Evolutionary conservation across 2,329 filamentous ascomycete genomes (phyloP), one percentile per base, ranked within the genome.

Genomic region (Fusarium compactum): DNA sequence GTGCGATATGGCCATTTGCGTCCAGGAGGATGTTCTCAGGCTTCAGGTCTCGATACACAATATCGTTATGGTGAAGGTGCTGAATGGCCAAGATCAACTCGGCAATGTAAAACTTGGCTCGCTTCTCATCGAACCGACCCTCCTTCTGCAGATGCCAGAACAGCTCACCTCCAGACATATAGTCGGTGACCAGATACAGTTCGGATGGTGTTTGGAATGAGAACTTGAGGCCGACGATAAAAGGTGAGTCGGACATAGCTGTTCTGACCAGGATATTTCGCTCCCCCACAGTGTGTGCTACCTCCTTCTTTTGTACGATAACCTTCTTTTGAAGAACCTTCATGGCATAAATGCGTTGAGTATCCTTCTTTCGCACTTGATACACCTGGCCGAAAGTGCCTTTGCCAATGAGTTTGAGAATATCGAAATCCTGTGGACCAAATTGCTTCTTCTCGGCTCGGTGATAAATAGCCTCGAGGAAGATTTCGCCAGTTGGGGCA

Each of bases 111-210:
- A 99, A 99, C 82, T 98, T 98, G 72, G 96, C 96, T 25, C 96
- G 90, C 75, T 91, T 92, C 83, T 98, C 96, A 72, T 96, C 92
- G 80, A 99, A 99, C 30, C 95, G 92, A 53, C 95, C 95, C 79
- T 98, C 96, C 78, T 97, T 97, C 79, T 99, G 96, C 62, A 99
- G 83, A 84, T 99, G 96, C 95, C 96, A 99, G 82, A 99, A 99
- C 3, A 99, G 86, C 81, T 99, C 96, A 62, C 96, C 96, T 41
- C 96, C 96, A 18, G 96, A 99, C 96, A 99, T 98, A 84, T 98
- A 99, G 79, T 98, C 96, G 8, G 96, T 98, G 16, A 99, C 96
- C n/a, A 99, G 86, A 79, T 98, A 98, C 3, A 99, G 88, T 80
- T 99, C 96, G 6, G 95, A 96, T 3, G 95, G 93, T 1, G 96